Evolutionary conservation across 2,329 filamentous ascomycete species (phyloP), one percentile per base, ranked within the genome.

Genomic region (Fusarium verrucosum): DNA sequence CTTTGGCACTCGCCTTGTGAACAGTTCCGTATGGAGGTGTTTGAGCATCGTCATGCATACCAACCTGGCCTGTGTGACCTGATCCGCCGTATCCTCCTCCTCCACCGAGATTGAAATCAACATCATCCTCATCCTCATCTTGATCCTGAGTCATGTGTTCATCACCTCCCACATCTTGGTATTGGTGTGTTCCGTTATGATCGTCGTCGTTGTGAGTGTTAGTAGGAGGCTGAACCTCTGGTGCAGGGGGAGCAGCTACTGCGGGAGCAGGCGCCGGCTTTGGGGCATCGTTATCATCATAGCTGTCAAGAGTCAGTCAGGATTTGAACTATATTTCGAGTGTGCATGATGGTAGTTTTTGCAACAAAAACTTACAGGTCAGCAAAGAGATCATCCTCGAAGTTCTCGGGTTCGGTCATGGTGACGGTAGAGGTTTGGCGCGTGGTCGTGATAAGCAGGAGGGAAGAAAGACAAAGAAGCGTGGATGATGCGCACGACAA

Each of bases 361-460:
- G 7, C 22, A 30, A n/a, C 9, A 32, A 10, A 20, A 30, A 69
- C 92, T 80, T 83, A 97, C 93, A 97, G 87, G 80, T 97, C 94
- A 72, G 93, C 93, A 79, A 97, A 97, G 79, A 97, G 91, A 84
- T 97, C 93, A 74, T 97, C 94, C 71, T 97, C 93, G 70, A 92
- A 89, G 69, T 92, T 91, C 74, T 94, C 91, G 50, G 85, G 82
- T 73, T 95, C 92, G 43, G 91, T 87, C 92, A 94, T 95, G 71
- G 65, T 70, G 59, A 66, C n/a, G 44, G 56, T 50, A 46, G 40
- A 42, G 20, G 30, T 37, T 46, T 45, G 51, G 49, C 51, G 60
- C 56, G 45, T 38, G 36, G 51, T 49, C 22, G 40, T 51, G 41
- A 62, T 28, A 30, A 13, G 38, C 46, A 58, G 38, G 41, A 67